Evolutionary conservation across 768 basidiomycete species (phyloP).

Genomic region (Russula abietina): DNA sequence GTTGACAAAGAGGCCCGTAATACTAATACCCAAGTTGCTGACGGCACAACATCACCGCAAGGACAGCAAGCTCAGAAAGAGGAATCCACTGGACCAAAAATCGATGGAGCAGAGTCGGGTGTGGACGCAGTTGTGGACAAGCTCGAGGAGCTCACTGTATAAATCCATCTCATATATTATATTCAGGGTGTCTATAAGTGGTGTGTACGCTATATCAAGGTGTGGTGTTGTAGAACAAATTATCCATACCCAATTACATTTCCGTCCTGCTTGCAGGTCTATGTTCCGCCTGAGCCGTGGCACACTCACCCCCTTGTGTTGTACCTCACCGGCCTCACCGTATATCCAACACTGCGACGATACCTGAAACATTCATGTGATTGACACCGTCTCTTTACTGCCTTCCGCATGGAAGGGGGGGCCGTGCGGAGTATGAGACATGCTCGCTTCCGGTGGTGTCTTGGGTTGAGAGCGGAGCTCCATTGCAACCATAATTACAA

Average conservation of each 20-base stretch:
- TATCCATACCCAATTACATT: slow-evolving; percentile 4
- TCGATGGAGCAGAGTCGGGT: slow-evolving; percentile 23
- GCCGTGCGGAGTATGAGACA: slow-evolving; percentile 6
- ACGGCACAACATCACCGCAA: slow-evolving; percentile 11
- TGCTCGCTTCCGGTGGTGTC: slow-evolving; percentile 26
- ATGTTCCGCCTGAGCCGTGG: background rate
- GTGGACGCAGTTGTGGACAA: slow-evolving; percentile 41
- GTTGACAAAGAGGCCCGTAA: background rate
- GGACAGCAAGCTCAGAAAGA: slow-evolving; percentile 25
- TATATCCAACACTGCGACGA: background rate
- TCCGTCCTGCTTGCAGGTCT: background rate
- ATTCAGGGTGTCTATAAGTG: slow-evolving; percentile 16
- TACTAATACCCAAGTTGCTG: background rate
- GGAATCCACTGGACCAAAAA: background rate
- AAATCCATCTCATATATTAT: slow-evolving; percentile 13
- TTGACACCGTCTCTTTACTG: slow-evolving; percentile 10
- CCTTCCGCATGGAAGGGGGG: slow-evolving; percentile 8
- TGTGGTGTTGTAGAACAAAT: background rate
- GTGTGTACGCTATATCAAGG: slow-evolving; percentile 20
- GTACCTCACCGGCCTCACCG: background rate
- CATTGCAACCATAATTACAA: slow-evolving; percentile 65
- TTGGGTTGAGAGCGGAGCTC: slow-evolving; percentile 49
- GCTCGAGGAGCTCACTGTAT: slow-evolving; percentile 53
- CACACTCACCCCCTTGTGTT: background rate
- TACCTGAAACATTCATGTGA: slow-evolving; percentile 8